phyloP scores from a whole-genome alignment of 352 stramenopile genomes.

The Elongisporangium anandrum region DNA sequence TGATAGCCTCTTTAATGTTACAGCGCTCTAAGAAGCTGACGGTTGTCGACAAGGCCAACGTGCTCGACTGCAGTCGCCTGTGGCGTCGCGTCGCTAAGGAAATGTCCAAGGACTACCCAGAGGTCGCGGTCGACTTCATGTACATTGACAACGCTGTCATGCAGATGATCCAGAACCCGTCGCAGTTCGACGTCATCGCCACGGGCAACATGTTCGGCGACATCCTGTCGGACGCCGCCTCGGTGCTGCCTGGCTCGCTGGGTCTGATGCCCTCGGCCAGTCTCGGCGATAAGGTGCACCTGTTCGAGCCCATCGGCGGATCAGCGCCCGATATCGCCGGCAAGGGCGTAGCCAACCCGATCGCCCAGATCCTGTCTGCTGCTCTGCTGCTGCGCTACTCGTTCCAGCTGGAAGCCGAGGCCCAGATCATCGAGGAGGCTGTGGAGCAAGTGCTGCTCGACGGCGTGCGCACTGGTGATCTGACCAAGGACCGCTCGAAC shows the following conservation, averaged over 20 bases:
- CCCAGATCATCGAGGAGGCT: conserved; percentile 73
- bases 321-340: conserved; percentile 98
- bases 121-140: conserved; percentile 97
- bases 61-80: conserved; percentile 94
- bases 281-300: conserved; percentile 85
- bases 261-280: conserved; percentile 98
- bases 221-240: conserved; percentile 97
- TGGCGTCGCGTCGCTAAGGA: conserved; percentile 92
- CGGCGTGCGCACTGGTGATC: conserved; percentile 81
- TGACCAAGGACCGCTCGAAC: conserved; percentile 53
- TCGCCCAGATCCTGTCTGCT: conserved; percentile 97
- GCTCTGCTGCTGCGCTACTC: conserved; percentile 97
- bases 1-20: conserved; percentile 8
- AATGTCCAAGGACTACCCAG: conserved; percentile 86
- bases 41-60: conserved; percentile 99
- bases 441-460: conserved; percentile 83
- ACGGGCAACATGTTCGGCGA: conserved; percentile 99
- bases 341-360: conserved; percentile 95
- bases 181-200: conserved; percentile 99
- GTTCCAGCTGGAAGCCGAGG: conserved; percentile 79
- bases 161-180: conserved; percentile 97
- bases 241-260: conserved; percentile 96
- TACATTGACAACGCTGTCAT: conserved; percentile 99
- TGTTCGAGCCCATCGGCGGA: conserved; percentile 98
- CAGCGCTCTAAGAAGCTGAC: conserved; percentile 94